phyloP scores from a whole-genome alignment of 371 early-diverging fungal genomes.

The Encephalitozoon cuniculi region DNA sequence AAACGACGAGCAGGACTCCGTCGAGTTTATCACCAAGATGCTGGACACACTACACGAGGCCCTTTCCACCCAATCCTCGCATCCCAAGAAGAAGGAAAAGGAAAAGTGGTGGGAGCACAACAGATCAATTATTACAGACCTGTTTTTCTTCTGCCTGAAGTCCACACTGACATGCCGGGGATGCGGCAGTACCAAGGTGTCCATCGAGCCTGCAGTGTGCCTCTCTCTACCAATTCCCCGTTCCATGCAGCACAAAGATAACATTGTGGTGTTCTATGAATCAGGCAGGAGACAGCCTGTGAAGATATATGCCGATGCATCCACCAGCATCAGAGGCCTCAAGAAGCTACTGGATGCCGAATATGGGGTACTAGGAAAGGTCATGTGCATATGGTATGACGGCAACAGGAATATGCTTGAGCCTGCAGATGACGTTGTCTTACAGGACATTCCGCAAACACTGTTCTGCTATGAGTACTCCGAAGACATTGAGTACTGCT shows the following conservation, averaged over 20 bases:
- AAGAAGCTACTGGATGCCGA: not conserved
- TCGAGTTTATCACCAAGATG: slow-evolving; percentile 67
- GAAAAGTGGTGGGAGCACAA: slow-evolving; percentile 60
- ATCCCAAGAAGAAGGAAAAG: not conserved
- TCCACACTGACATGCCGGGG: slow-evolving; percentile 70
- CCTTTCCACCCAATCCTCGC: slow-evolving; percentile 1
- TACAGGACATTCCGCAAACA: not conserved
- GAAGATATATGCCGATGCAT: not conserved
- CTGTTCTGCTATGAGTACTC: slow-evolving; percentile 27
- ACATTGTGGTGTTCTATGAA: slow-evolving; percentile 25
- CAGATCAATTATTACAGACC: slow-evolving; percentile 75
- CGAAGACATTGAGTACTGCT: not conserved
- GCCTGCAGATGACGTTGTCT: not conserved
- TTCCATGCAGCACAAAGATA: slow-evolving; percentile 17
- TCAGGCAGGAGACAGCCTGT: slow-evolving; percentile 18
- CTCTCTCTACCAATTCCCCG: slow-evolving; percentile 77
- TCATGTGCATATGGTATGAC: slow-evolving; percentile 41
- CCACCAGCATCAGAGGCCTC: slow-evolving; percentile 11
- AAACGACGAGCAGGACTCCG: slow-evolving; percentile 68
- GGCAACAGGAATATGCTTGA: not conserved
- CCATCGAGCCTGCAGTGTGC: slow-evolving; percentile 78
- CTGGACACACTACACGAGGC: slow-evolving; percentile 71
- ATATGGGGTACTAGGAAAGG: not conserved
- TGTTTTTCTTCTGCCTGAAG: slow-evolving; percentile 72
- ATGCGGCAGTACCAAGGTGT: slow-evolving; percentile 73